Base-by-base conservation (phyloP, 768 basidiomycete species). In the Suillus occidentalis region DNA sequence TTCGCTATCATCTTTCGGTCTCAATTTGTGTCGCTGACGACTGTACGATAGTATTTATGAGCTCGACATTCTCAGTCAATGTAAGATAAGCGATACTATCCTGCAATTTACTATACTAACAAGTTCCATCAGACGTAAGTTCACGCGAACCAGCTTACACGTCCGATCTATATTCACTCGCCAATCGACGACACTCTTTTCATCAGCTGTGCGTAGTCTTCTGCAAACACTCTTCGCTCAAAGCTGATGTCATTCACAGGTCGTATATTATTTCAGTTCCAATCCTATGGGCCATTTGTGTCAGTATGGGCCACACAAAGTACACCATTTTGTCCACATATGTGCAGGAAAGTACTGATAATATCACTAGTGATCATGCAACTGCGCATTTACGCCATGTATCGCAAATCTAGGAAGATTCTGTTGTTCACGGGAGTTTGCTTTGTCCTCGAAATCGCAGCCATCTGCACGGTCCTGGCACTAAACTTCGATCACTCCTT, bases 371-470 rank as follows among this genome's bases (percentile, higher is more conserved):
- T 7, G 18, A 64, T 64, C 22, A 65, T 65, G 64, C 62, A 65
- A 55, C 63, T 65, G 12, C 65, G 65, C 2, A 64, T 65, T 31
- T 65, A 55, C 39, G 65, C 65, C 18, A 50, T 65, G 65, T 65
- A 65, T 22, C 50, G 63, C 42, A 63, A 65, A 43, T 65, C 65
- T 6, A 56, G 56, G 40, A 65, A 58, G 18, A 25, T 65, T 50
- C 42, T 64, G 8, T 22, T 28, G 20, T 36, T 49, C 36, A 65
- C 64, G 4, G 61, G 25, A 40, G 13, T 45, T 3, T 50, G 13
- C 62, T 65, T 65, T 47, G 9, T 34, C 9, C 34, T 63, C n/a
- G 53, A 65, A 36, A 63, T 65, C 16, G 63, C 65, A 64, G 53
- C 55, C 14, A 57, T 50, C 36, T 61, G 63, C 18, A 53, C 39